phyloP scores from a whole-genome alignment of 495 filamentous ascomycete species.

The Thozetella sp. region DNA sequence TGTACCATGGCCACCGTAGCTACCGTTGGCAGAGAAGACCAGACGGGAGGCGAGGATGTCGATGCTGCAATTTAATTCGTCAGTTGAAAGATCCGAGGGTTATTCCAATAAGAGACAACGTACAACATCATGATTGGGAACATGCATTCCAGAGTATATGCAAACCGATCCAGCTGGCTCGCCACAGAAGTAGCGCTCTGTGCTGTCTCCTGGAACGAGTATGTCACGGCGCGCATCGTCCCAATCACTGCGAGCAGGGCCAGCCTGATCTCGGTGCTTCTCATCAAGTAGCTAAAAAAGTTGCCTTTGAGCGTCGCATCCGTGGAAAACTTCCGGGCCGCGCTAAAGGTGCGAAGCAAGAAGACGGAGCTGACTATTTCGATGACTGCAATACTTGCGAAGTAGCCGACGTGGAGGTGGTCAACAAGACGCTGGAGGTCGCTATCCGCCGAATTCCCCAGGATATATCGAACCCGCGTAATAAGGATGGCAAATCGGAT shows the following conservation, averaged over 20 bases:
- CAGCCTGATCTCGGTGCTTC: conserved; percentile 38
- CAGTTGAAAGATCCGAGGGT: too few relatives aligned
- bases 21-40: too few relatives aligned
- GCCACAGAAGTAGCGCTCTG: conserved; percentile 28
- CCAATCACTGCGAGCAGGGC: conserved; percentile 30
- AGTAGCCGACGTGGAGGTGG: conserved; percentile 36
- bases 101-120: background rate
- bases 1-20: too few relatives aligned
- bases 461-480: conserved; percentile 15
- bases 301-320: conserved; percentile 6
- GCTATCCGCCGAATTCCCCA: conserved; percentile 5
- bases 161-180: conserved; percentile 35
- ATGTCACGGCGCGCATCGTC: conserved; percentile 31
- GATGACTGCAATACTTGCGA: conserved; percentile 30
- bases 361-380: conserved; percentile 31
- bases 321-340: conserved; percentile 11
- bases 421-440: conserved; percentile 19
- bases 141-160: conserved; percentile 33
- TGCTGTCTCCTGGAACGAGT: conserved; percentile 29
- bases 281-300: conserved; percentile 29
- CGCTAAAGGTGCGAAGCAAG: conserved; percentile 24
- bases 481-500: conserved; percentile 26
- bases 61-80: conserved; percentile 16
- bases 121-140: conserved; percentile 32
- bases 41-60: conserved; percentile 22